A percentile compares a stretch with the other conserved stretches of the same genome.
Evolutionary conservation across 1,284 basidiomycete genomes (phyloP).

Genomic region (Veloporphyrellus conicus): DNA sequence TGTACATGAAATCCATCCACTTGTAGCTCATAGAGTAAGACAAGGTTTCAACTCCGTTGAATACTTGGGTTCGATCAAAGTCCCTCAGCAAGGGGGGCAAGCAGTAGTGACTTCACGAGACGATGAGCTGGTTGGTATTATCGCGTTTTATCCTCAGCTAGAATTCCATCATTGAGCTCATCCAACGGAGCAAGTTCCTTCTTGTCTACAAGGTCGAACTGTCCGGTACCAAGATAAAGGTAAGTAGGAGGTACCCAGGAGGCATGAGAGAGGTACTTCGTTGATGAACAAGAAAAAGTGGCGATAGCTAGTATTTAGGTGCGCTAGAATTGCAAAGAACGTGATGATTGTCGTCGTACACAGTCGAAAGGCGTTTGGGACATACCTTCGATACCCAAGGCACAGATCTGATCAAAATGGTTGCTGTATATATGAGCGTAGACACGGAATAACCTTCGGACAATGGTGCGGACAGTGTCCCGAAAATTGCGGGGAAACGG

Average conservation of each 20-base stretch:
- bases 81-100: neutral
- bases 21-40: neutral
- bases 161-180: conserved; percentile 94
- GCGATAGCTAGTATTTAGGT: conserved; percentile 97
- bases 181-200: conserved; percentile 95
- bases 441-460: conserved; percentile 90
- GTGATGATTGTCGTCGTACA: neutral
- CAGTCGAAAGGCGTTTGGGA: neutral
- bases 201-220: conserved; percentile 97
- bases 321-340: conserved; percentile 54
- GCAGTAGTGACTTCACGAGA: neutral
- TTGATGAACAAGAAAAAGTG: conserved; percentile 97
- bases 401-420: conserved; percentile 99
- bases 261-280: conserved; percentile 56
- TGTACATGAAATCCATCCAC: conserved; percentile 2
- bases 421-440: conserved; percentile 99
- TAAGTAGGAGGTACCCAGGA: conserved; percentile 7
- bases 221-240: conserved; percentile 3
- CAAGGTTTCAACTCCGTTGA: neutral
- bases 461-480: conserved; percentile 87
- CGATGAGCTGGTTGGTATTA: conserved; percentile 4
- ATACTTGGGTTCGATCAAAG: neutral
- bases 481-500: conserved; percentile 91
- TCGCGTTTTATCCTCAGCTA: conserved; percentile 75
- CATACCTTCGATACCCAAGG: conserved; percentile 93